Percentiles rank a stretch among this genome's conserved stretches.
Conservation (phyloP, 495 filamentous ascomycete species). For the Hapsidospora chrysogenum region DNA sequence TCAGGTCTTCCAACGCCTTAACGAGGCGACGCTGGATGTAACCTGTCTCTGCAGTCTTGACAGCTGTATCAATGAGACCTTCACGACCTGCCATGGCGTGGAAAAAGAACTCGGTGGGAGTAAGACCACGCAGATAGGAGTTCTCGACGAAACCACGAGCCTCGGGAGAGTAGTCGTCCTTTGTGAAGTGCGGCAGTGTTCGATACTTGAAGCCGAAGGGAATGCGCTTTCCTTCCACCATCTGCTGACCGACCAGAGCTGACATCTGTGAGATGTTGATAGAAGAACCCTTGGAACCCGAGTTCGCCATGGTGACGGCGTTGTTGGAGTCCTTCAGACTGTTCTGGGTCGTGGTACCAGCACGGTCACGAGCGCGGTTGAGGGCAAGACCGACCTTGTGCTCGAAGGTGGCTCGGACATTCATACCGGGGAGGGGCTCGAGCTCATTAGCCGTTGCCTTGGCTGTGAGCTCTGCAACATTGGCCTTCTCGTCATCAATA, state of each 20-base stretch:
- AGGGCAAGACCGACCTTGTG: slow-evolving; percentile 83
- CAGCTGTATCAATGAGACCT: slow-evolving; percentile 97
- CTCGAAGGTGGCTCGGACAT: slow-evolving; percentile 94
- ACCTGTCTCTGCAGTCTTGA: slow-evolving; percentile 98
- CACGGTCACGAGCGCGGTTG: slow-evolving; percentile 90
- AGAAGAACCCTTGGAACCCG: slow-evolving; percentile 92
- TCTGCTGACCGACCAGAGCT: slow-evolving; percentile 90
- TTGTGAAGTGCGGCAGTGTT: slow-evolving; percentile 93
- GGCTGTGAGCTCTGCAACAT: slow-evolving; percentile 56
- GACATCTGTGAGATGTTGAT: slow-evolving; percentile 99
- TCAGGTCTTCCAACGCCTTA: slow-evolving; percentile 94
- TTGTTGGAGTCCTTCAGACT: slow-evolving; percentile 93
- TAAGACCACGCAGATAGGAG: slow-evolving; percentile 91
- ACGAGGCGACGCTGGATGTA: slow-evolving; percentile 98
- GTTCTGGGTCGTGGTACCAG: slow-evolving; percentile 77
- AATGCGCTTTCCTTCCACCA: slow-evolving; percentile 96
- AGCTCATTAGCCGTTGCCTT: slow-evolving; percentile 70
- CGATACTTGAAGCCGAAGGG: slow-evolving; percentile 99
- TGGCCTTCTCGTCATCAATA: slow-evolving; percentile 60
- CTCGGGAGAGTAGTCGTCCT: slow-evolving; percentile 95
- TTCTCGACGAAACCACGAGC: slow-evolving; percentile 98
- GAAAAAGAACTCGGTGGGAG: slow-evolving; percentile 96
- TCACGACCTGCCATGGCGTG: slow-evolving; percentile 99
- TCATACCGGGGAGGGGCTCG: slow-evolving; percentile 90
- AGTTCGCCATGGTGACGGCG: slow-evolving; percentile 84